Conservation (phyloP, 1,284 basidiomycete species). For the Trametes pubescens region DNA sequence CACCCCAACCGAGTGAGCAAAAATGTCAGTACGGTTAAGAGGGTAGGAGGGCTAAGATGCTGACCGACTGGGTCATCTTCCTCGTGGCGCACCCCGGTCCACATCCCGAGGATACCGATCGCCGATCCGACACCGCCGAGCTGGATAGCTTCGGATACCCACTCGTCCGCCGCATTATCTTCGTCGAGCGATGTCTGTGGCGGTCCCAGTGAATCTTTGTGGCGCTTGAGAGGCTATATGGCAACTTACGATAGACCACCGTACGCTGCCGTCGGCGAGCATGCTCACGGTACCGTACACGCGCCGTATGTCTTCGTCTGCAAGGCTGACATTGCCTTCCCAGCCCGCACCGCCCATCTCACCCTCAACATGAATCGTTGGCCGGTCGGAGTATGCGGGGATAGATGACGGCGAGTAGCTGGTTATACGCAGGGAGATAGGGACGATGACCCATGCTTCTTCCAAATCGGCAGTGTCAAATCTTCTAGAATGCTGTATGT, state of each 20-base stretch:
- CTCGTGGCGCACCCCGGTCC: not conserved
- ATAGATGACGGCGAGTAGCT: conserved; percentile 51
- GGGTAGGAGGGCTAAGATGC: not conserved
- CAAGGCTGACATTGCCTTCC: conserved; percentile 32
- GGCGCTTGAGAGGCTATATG: too few species aligned
- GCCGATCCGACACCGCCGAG: not conserved
- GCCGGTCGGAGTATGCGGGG: conserved; percentile 48
- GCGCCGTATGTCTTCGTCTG: conserved; percentile 39
- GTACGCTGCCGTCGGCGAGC: conserved; percentile 57
- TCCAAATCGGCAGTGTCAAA: conserved; percentile 44
- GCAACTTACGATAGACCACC: conserved; percentile 57
- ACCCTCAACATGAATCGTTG: conserved; percentile 60
- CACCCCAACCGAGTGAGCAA: not conserved
- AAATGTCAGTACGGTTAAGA: too few species aligned
- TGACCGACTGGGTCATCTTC: not conserved
- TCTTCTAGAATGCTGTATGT: conserved; percentile 35
- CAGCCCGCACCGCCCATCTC: conserved; percentile 49
- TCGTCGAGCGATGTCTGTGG: conserved; percentile 23
- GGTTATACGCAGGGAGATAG: conserved; percentile 55
- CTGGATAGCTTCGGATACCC: not conserved
- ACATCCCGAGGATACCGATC: not conserved
- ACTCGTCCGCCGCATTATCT: conserved; percentile 8
- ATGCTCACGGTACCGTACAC: conserved; percentile 58
- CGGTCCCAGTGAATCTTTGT: too few species aligned
- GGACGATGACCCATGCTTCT: conserved; percentile 63